A percentile compares a stretch with the other conserved stretches of the same genome.
phyloP scores from a whole-genome alignment of 441 rosid genomes.

The Aleurites moluccanus region DNA sequence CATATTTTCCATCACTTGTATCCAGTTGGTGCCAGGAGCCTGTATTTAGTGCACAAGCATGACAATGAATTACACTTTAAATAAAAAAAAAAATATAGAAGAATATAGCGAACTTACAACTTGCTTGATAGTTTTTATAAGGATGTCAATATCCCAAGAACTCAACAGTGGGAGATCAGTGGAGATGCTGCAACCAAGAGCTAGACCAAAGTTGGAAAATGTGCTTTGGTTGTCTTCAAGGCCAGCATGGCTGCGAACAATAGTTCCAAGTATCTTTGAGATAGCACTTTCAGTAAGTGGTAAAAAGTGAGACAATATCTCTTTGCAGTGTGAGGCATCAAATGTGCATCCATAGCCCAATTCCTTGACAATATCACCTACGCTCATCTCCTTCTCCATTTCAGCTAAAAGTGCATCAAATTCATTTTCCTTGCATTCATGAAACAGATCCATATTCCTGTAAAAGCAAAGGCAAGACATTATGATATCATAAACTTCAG shows the following conservation, averaged over 20 bases:
- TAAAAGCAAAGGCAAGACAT: conserved; percentile 7
- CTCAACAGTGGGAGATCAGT: conserved; percentile 53
- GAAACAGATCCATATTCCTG: conserved; percentile 53
- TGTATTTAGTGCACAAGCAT: conserved; percentile 30
- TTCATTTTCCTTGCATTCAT: conserved; percentile 58
- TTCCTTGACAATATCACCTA: conserved; percentile 82
- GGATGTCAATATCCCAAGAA: conserved; percentile 83
- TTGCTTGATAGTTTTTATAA: conserved; percentile 69
- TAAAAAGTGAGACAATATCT: conserved; percentile 68
- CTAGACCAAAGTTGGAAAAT: conserved; percentile 69
- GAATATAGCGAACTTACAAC: conserved; percentile 60
- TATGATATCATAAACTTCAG: background rate
- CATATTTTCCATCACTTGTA: conserved; percentile 69
- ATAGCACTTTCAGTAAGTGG: conserved; percentile 74
- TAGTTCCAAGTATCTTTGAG: conserved; percentile 65
- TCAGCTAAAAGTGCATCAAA: conserved; percentile 82
- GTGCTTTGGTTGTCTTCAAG: conserved; percentile 66
- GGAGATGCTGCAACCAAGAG: conserved; percentile 60
- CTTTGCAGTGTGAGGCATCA: conserved; percentile 70
- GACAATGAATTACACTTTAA: background rate
- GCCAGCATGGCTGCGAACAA: conserved; percentile 54
- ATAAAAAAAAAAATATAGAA: background rate
- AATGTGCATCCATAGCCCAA: conserved; percentile 89
- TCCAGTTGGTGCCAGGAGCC: conserved; percentile 93
- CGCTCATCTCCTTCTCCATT: conserved; percentile 75